Conservation (phyloP, 352 stramenopile species). For the Phytophthora aleatoria region DNA sequence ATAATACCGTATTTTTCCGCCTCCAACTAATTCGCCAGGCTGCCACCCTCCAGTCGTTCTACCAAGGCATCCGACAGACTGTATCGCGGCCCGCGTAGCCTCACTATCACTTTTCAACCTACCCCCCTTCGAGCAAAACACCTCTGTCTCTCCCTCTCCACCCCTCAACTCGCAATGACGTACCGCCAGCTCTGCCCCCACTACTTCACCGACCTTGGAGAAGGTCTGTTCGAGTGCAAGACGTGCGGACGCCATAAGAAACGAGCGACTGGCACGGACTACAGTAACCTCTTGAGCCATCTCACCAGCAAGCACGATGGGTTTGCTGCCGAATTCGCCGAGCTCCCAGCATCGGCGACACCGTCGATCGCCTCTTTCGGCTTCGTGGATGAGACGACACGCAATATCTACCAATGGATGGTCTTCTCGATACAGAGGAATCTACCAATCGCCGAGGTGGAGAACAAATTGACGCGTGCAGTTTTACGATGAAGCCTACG, state of each 20-base stretch:
- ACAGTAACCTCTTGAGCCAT: not conserved
- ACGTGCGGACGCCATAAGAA: not conserved
- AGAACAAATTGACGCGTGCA: not conserved
- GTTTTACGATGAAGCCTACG: not conserved
- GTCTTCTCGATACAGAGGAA: not conserved
- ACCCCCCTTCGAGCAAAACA: not conserved
- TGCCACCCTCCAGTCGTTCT: conserved; percentile 10
- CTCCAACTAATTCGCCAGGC: too few relatives aligned
- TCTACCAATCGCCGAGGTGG: not conserved
- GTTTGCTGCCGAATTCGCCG: not conserved
- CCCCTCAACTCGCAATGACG: not conserved
- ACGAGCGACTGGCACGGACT: not conserved
- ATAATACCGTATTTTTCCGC: too few relatives aligned
- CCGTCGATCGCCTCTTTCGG: not conserved
- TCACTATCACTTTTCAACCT: not conserved
- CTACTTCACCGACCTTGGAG: not conserved
- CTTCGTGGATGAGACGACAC: not conserved
- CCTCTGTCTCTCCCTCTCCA: not conserved
- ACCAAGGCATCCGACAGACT: not conserved
- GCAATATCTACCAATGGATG: conserved; percentile 2
- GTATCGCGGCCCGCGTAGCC: not conserved
- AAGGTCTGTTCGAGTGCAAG: not conserved
- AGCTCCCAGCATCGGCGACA: not conserved
- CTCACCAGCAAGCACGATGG: not conserved
- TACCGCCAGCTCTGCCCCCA: not conserved